Base-by-base conservation (phyloP, 169 alveolate genomes). In the Eimeria falciformis region DNA sequence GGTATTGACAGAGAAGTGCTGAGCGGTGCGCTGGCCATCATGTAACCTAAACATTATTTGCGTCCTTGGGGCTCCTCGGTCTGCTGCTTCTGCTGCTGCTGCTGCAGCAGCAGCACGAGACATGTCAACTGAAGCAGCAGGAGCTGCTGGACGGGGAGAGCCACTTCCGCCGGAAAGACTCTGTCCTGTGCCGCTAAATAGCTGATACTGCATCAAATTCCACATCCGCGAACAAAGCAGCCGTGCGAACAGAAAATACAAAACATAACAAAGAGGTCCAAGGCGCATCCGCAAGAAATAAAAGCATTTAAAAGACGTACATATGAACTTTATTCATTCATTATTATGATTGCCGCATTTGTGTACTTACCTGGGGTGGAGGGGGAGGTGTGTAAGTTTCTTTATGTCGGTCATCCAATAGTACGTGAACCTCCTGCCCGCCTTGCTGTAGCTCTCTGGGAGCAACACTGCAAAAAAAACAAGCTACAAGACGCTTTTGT, bases 21-120 rank as follows among this genome's bases (percentile, higher is more conserved):
- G 92, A 5, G 93, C 94, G 21, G 94, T 94, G n/a, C 95, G 93
- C 71, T 96, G 96, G 18, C 98, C 98, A 83, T 97, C 96, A 78
- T 96, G 98, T 50, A 97, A 95, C 84, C 98, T 96, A 21, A 97
- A 90, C 91, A 96, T 95, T 25, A 97, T 82, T 47, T 89, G 96
- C 21, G 98, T 96, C 33, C 96, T 94, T 11, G 98, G 98, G 58
- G 94, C 84, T 6, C 86, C 53, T 25, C 94, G 95, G 79, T 97
- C 97, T 37, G 96, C 95, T 37, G 55, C 18, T 40, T 47, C 91
- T 29, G 69, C 77, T 17, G 69, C 62, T 27, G 95, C 96, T 71
- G 96, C 97, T 46, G 96, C 95, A 27, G 55, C 27, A 18, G 69
- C 77, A 0, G 78, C 84, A 3, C 85, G 62, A 17, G 71, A 37